Evolutionary conservation across 106 monocot species (phyloP), one percentile per base, ranked within the genome.

Genomic region (Acorus calamus): DNA sequence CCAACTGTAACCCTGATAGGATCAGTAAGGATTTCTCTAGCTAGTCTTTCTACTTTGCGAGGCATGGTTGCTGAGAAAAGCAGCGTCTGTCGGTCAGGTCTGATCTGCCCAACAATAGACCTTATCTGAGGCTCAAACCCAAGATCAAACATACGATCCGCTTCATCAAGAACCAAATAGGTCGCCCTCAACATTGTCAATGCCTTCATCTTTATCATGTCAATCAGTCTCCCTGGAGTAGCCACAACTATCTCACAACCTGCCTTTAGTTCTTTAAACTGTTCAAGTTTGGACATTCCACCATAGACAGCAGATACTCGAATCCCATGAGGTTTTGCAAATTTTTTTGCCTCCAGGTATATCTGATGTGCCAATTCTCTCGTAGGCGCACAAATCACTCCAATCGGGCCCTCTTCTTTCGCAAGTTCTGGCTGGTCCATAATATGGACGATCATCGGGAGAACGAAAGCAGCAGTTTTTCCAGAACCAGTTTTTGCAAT

Each of bases 401-500:
- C 96, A 63, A 98, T 85, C 7, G 96, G 96, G 47, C 96, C 96
- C 60, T 98, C 91, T 64, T 85, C 96, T 77, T 91, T 92, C 6
- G 46, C 52, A 62, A 98, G 78, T 75, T 91, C 96, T 72, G 96
- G 96, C 60, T 98, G 96, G 53, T 98, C 96, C 91, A 92, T 92
- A 13, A 98, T 98, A 68, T 98, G 96, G 58, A 85, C 87, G 70
- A 98, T 81, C 96, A 98, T 91, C 44, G 96, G 96, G 6, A 98
- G 85, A 56, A 98, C 82, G 67, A 98, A 98, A 12, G 96, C 91
- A 48, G 91, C 88, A 58, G 96, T 98, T 75, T 98, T 98, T 0
- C 96, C 96, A 54, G 96, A 98, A 53, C 96, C 96, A 44, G 96
- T 98, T 77, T 91, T 98, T n/a, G 96, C 96, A 77, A 98, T 98